A percentile compares a stretch with the other conserved stretches of the same genome.
Conservation (phyloP, 2,329 filamentous ascomycete species). For the Ophiocordyceps robertsii region DNA sequence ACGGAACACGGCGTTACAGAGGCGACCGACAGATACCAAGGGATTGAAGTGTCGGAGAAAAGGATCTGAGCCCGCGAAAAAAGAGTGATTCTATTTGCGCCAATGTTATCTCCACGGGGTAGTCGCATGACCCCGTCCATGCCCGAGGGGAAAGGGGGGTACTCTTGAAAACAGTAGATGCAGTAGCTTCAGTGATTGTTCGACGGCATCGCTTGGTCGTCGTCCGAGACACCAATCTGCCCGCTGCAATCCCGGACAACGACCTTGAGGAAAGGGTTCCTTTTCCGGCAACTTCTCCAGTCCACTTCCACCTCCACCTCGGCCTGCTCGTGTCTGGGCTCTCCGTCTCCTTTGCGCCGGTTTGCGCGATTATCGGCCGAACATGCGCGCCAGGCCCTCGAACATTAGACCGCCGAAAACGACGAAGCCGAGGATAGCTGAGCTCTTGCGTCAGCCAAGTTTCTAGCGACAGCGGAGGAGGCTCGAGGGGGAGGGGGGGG, state of each 20-base stretch:
- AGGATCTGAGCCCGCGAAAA: no score
- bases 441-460: not conserved
- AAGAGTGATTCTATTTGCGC: no score
- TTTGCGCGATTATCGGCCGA: constrained; percentile 15
- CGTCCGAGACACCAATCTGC: not conserved
- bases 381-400: constrained; percentile 42
- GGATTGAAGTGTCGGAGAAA: not conserved
- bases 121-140: no score
- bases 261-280: not conserved
- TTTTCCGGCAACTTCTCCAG: not conserved
- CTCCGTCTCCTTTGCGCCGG: not conserved
- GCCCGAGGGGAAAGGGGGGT: no score
- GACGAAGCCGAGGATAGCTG: constrained; percentile 45
- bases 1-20: not conserved
- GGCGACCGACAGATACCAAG: not conserved
- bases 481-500: not conserved
- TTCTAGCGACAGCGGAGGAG: not conserved
- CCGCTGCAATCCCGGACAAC: not conserved
- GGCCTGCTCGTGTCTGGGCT: not conserved
- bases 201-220: not conserved
- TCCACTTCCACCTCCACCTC: not conserved
- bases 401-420: constrained; percentile 48
- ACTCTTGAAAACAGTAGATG: not conserved
- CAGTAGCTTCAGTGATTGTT: not conserved
- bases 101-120: no score